phyloP scores from a whole-genome alignment of 176 grass and related monocot species.

The Oryza australiensis region DNA sequence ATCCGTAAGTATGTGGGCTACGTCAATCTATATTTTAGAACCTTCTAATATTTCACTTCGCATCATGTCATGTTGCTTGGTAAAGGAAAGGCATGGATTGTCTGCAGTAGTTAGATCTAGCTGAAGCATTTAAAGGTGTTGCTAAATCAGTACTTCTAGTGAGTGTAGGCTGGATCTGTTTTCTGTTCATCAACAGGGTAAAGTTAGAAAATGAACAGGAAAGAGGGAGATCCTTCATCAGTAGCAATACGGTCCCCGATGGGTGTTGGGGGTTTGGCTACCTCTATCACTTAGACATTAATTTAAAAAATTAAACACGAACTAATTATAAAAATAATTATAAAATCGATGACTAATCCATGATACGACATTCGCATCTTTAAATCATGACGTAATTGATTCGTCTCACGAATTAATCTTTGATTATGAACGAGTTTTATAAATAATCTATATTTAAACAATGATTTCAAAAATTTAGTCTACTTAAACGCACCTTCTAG shows the following conservation, averaged over 20 bases:
- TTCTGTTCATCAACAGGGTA: neutral
- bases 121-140: constrained; percentile 28
- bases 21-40: neutral
- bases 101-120: constrained; percentile 17
- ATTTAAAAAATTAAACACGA: too few relatives aligned
- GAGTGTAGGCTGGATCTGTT: neutral
- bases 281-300: too few relatives aligned
- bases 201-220: neutral
- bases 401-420: too few relatives aligned
- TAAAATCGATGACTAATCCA: too few relatives aligned
- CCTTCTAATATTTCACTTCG: neutral
- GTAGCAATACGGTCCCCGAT: neutral
- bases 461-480: too few relatives aligned
- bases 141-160: neutral
- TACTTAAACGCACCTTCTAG: too few relatives aligned
- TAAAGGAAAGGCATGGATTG: neutral
- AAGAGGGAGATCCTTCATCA: neutral
- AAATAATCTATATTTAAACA: too few relatives aligned
- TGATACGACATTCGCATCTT: too few relatives aligned
- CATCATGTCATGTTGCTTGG: constrained; percentile 12
- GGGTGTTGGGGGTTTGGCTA: too few relatives aligned
- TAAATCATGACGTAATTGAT: too few relatives aligned
- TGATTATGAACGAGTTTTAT: too few relatives aligned
- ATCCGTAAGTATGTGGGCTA: neutral
- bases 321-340: too few relatives aligned